These are phyloP conservation scores for Aspergillus puulaauensis DNA, from an alignment of 2,329 filamentous ascomycete species.

Conservation along the genomic window DNA sequence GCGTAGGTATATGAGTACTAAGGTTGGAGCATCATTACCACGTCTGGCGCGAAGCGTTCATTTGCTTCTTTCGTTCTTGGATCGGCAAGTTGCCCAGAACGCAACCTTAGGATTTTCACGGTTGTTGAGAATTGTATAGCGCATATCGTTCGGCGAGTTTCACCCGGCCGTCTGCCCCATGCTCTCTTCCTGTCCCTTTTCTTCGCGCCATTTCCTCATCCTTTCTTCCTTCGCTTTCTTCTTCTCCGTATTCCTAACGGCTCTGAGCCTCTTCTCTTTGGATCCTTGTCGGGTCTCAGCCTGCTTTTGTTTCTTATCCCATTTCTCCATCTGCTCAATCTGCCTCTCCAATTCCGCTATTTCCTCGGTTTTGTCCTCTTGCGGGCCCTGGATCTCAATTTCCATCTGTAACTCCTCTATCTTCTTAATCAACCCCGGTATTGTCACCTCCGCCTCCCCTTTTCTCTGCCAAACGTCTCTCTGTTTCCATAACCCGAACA, in stretches of 20 bases:
- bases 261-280: neutral
- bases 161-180: too few species aligned
- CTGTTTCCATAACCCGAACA: slow-evolving; percentile 18
- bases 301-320: neutral
- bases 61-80: neutral
- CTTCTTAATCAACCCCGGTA: neutral
- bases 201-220: neutral
- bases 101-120: too few species aligned
- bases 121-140: neutral
- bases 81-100: neutral
- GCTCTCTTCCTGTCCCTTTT: neutral
- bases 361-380: neutral
- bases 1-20: neutral
- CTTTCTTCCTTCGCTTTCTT: neutral
- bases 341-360: neutral
- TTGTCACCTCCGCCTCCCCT: neutral
- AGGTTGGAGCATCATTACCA: neutral
- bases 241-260: neutral
- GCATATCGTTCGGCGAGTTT: too few species aligned
- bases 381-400: neutral
- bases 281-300: neutral
- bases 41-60: neutral
- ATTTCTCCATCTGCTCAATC: neutral
- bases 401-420: neutral
- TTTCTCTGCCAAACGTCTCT: neutral